Conservation (phyloP, 208 protist genomes). For the Trypanosoma congolense region DNA sequence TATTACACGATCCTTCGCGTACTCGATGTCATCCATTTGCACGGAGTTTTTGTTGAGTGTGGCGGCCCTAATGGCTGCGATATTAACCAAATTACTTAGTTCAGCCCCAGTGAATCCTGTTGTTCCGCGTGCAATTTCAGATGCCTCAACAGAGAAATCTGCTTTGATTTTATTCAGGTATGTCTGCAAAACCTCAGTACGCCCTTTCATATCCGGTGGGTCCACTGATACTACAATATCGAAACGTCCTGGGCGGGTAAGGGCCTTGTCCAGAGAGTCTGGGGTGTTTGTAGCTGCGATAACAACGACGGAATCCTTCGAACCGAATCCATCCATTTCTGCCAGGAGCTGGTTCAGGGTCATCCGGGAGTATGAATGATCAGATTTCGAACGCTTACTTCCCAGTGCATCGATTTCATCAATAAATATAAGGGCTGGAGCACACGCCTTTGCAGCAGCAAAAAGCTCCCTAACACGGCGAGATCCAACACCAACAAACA, state of each 20-base stretch:
- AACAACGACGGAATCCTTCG: slow-evolving; percentile 92
- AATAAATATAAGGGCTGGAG: slow-evolving; percentile 98
- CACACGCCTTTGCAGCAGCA: slow-evolving; percentile 86
- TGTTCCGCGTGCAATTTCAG: slow-evolving; percentile 80
- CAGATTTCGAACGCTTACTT: slow-evolving; percentile 54
- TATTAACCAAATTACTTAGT: slow-evolving; percentile 91
- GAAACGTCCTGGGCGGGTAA: slow-evolving; percentile 89
- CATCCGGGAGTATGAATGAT: slow-evolving; percentile 82
- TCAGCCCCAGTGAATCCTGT: slow-evolving; percentile 91
- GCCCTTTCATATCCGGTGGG: slow-evolving; percentile 88
- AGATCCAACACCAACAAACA: slow-evolving; percentile 97
- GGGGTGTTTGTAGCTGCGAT: slow-evolving; percentile 97
- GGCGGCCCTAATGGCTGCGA: slow-evolving; percentile 85
- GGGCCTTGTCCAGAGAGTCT: slow-evolving; percentile 92
- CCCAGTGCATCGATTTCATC: slow-evolving; percentile 98
- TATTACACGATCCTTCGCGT: slow-evolving; percentile 89
- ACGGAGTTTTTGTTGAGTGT: slow-evolving; percentile 75
- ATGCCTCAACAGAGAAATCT: slow-evolving; percentile 60
- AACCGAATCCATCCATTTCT: slow-evolving; percentile 96
- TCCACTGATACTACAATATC: slow-evolving; percentile 87
- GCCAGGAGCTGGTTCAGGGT: slow-evolving; percentile 96
- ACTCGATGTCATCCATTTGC: slow-evolving; percentile 83
- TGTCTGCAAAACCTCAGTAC: slow-evolving; percentile 78
- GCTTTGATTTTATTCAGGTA: slow-evolving; percentile 85
- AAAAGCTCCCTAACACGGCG: slow-evolving; percentile 94